A percentile compares a stretch with the other conserved stretches of the same genome.
Conservation (phyloP, 495 filamentous ascomycete species). For the Glonium stellatum region DNA sequence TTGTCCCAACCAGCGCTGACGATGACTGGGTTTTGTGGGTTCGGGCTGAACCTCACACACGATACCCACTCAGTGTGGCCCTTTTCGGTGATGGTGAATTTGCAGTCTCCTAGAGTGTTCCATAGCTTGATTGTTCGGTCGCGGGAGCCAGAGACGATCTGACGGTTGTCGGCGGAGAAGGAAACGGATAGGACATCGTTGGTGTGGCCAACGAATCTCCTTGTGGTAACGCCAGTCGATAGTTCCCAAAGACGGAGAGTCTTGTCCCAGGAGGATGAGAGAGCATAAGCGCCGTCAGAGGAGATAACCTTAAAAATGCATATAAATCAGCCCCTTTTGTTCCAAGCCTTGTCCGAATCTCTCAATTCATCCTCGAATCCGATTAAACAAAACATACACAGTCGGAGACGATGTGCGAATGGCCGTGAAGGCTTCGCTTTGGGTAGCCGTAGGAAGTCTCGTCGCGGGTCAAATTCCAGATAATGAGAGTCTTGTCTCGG, state of each 20-base stretch:
- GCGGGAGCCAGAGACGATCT: slow-evolving; percentile 98
- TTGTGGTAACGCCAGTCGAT: slow-evolving; percentile 88
- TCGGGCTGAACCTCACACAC: slow-evolving; percentile 98
- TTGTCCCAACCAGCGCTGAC: slow-evolving; percentile 99
- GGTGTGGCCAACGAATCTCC: slow-evolving; percentile 97
- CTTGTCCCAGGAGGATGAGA: slow-evolving; percentile 99
- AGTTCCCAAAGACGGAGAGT: slow-evolving; percentile 99
- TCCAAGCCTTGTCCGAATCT: slow-evolving; percentile 10
- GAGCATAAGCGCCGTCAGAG: slow-evolving; percentile 98
- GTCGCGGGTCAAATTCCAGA: slow-evolving; percentile 99
- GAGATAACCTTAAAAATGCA: slow-evolving; percentile 75
- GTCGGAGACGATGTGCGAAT: slow-evolving; percentile 99
- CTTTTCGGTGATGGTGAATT: slow-evolving; percentile 99
- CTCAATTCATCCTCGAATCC: slow-evolving; percentile 16
- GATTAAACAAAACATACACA: slow-evolving; percentile 71
- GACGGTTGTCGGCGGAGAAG: slow-evolving; percentile 99
- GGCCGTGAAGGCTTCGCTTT: slow-evolving; percentile 95
- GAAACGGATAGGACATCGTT: slow-evolving; percentile 99
- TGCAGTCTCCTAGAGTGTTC: slow-evolving; percentile 99
- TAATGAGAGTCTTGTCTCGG: slow-evolving; percentile 98
- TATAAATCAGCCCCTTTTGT: slow-evolving; percentile 16
- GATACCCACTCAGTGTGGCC: slow-evolving; percentile 99
- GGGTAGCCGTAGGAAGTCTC: slow-evolving; percentile 96
- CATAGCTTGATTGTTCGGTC: slow-evolving; percentile 99
- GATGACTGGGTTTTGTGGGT: slow-evolving; percentile 99